Conservation (phyloP, 2,329 filamentous ascomycete species). For the Sporothrix humicola region DNA sequence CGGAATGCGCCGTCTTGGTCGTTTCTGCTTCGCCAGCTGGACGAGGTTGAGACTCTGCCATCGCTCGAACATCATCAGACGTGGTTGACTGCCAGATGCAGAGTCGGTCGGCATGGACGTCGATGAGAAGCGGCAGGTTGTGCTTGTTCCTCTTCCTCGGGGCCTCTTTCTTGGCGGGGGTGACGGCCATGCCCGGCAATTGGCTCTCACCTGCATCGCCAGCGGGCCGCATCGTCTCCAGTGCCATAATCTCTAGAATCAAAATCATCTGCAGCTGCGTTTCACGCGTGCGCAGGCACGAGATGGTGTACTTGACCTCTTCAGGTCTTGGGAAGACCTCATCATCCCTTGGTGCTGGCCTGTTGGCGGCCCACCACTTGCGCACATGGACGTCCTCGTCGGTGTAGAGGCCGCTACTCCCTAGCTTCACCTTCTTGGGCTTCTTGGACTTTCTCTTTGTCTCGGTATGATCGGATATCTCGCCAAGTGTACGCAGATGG, state of each 20-base stretch:
- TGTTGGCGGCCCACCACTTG: conserved; percentile 71
- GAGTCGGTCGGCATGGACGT: conserved; percentile 76
- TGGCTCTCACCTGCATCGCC: conserved; percentile 53
- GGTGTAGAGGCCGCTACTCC: conserved; percentile 71
- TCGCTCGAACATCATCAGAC: conserved; percentile 60
- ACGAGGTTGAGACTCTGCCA: conserved; percentile 55
- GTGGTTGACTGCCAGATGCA: conserved; percentile 85
- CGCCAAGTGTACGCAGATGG: conserved; percentile 59
- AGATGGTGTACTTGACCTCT: conserved; percentile 66
- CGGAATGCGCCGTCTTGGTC: conserved; percentile 54
- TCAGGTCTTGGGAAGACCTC: conserved; percentile 56
- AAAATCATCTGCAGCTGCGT: conserved; percentile 82
- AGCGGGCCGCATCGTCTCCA: conserved; percentile 59
- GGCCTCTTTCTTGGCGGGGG: conserved; percentile 42
- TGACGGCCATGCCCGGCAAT: conserved; percentile 51
- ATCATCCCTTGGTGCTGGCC: conserved; percentile 56
- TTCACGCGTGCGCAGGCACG: conserved; percentile 72
- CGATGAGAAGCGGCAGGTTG: conserved; percentile 69
- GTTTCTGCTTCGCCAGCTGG: conserved; percentile 43
- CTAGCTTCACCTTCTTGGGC: conserved; percentile 68
- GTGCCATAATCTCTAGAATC: conserved; percentile 74
- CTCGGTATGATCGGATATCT: conserved; percentile 60
- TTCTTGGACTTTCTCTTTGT: conserved; percentile 52
- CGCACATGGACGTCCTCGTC: conserved; percentile 68
- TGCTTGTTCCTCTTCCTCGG: conserved; percentile 66